Evolutionary conservation across 805 yeast genomes (phyloP), one percentile per base, ranked within the genome.

Genomic region (Kodamaea laetipori): DNA sequence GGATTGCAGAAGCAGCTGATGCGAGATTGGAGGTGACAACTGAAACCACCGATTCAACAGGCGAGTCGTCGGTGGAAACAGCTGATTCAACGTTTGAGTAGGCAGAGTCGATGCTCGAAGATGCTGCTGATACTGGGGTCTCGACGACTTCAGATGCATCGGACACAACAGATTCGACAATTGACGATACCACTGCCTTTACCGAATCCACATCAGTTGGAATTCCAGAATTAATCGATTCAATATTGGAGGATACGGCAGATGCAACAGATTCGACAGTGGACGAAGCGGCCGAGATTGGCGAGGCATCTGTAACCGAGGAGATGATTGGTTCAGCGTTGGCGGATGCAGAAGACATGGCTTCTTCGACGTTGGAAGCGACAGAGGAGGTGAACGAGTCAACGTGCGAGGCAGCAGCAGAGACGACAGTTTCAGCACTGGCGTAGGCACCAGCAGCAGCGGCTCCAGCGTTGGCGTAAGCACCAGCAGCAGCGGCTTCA

Each of bases 191-290:
- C 4, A 25, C 34, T 34, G 26, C 39, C 7, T 18, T 43, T 18
- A 36, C 32, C 3, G 23, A 12, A 6, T 43, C 41, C 4, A 19
- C 16, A 13, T 17, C 39, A n/a, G 17, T 18, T 3, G 27, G 3
- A 27, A 35, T 17, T 15, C 24, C 41, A 16, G 32, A 24, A 13
- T 27, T 28, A 19, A 28, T 23, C 10, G 39, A 21, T 4, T 36
- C 37, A 39, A 38, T 25, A 39, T 30, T 26, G 17, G 31, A 33
- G 27, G 35, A 39, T 30, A 37, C 47, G 19, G 38, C 51, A 34
- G 40, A 33, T n/a, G 45, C 30, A 25, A 19, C 39, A 13, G 36
- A 44, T 1, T 43, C 44, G 16, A 27, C 34, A 6, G 34, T 35
- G 21, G 41, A 32, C 4, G 34, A 12, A 18, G 23, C 35, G 47